Evolutionary conservation across 2,329 filamentous ascomycete species (phyloP), one percentile per base, ranked within the genome.

Genomic region (Microdochium bolleyi): DNA sequence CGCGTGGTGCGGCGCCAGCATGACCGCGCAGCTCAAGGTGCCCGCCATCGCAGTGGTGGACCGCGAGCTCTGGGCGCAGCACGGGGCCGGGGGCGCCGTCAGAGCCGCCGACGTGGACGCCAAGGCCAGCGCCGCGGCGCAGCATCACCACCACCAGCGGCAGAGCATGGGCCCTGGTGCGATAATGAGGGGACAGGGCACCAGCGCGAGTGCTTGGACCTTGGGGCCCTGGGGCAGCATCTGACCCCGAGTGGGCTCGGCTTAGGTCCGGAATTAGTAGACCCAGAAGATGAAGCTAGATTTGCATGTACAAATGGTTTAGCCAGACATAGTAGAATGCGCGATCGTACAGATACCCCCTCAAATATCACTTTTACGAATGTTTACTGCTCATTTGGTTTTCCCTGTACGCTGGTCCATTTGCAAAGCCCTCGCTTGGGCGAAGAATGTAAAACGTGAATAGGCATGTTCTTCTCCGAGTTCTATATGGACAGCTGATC

Each of bases 1-100:
- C 0, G 73, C 87, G 2, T 92, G 88, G 87, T 79, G 80, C 21
- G 88, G 88, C 11, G 88, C 83, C 2, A 90, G 87, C 64, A 63
- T 92, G 52, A 70, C 87, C 19, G 80, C 84, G 2, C 82, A 85
- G 58, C 72, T 91, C 54, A 85, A 85, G 53, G 75, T 89, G 3
- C 80, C 82, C 34, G 83, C 87, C 2, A 77, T 89, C 51, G 84
- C 85, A 2, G 80, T 84, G 27, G 73, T 92, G 21, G 88, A 91
- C 56, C 75, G 84, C 24, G 88, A 92, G 7, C 73, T 81, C 32
- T 92, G 88, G 77, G 65, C 84, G 48, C 82, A 83, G 58, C 78
- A 89, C 57, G 88, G 88, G 1, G 70, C 79, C 22, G 71, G 72
- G 19, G 85, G 85, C 2, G 85, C 85, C 1, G 79, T 74, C 19